Conservation (phyloP, 345 rosid species). For the Camelina hispida region DNA sequence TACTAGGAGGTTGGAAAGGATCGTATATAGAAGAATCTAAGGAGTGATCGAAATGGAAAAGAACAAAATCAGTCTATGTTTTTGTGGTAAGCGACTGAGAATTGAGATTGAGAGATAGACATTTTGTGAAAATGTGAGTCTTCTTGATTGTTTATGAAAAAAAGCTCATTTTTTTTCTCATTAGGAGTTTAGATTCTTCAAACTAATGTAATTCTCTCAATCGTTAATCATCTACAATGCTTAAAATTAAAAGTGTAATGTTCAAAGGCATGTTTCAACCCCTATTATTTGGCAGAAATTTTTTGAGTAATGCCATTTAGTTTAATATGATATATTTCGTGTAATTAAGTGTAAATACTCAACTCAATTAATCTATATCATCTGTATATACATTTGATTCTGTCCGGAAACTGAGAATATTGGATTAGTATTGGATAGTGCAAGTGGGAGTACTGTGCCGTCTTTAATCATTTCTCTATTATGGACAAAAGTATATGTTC, state of each 20-base stretch:
- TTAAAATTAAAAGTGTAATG: background rate
- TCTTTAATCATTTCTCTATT: conserved; percentile 28
- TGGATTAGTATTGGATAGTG: conserved; percentile 17
- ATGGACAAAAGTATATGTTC: conserved; percentile 30
- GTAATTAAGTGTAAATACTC: conserved; percentile 15
- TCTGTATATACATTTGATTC: background rate
- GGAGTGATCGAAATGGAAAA: conserved; percentile 17
- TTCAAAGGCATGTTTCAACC: background rate
- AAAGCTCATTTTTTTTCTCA: background rate
- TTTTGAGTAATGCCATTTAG: background rate
- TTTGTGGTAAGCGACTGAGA: conserved; percentile 19
- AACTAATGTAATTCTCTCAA: too few relatives aligned
- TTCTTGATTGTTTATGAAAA: background rate
- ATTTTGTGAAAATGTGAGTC: conserved; percentile 1
- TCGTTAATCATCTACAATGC: background rate
- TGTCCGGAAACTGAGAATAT: background rate
- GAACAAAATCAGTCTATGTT: conserved; percentile 13
- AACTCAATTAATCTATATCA: background rate
- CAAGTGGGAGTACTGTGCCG: conserved; percentile 44
- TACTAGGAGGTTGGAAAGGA: conserved; percentile 29
- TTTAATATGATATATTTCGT: background rate
- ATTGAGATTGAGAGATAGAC: conserved; percentile 3
- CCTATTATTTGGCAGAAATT: background rate
- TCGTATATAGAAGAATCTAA: conserved; percentile 27
- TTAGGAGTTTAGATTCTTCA: background rate